These are phyloP conservation scores for Bidens hawaiensis DNA, from an alignment of 140 eudicot species.

Conservation along the genomic window DNA sequence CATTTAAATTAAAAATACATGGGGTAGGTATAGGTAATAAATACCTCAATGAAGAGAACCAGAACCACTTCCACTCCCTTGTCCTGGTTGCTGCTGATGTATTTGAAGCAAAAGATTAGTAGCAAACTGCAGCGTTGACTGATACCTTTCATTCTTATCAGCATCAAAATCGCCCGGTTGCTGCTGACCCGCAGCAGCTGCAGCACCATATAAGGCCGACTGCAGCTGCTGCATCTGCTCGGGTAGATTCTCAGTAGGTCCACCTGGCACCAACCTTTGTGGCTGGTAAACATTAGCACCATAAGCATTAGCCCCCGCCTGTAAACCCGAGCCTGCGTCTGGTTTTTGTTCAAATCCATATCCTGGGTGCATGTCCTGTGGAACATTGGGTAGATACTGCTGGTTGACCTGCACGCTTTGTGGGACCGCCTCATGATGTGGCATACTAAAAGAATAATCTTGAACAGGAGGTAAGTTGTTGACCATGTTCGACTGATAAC, in stretches of 20 bases:
- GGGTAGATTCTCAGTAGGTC: constrained; percentile 31
- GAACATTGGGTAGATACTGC: constrained; percentile 35
- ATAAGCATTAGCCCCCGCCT: constrained; percentile 32
- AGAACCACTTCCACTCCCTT: constrained; percentile 53
- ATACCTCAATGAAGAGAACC: constrained; percentile 44
- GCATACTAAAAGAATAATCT: constrained; percentile 29
- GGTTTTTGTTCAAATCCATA: too few species aligned
- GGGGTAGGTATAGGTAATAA: constrained; percentile 24
- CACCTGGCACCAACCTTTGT: constrained; percentile 25
- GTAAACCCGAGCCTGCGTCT: constrained; percentile 36
- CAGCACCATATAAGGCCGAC: constrained; percentile 43
- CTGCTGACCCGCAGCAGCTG: constrained; percentile 55
- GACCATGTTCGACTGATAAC: constrained; percentile 32
- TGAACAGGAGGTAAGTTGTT: constrained; percentile 45
- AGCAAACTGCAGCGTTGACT: constrained; percentile 79
- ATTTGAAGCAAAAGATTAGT: constrained; percentile 73
- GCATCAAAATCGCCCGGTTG: constrained; percentile 56
- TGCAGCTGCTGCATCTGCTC: constrained; percentile 51
- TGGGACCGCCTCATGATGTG: constrained; percentile 31
- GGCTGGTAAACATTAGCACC: constrained; percentile 37
- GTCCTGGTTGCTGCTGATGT: constrained; percentile 65
- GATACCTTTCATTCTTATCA: constrained; percentile 82
- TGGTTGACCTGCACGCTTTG: constrained; percentile 44
- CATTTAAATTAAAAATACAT: not conserved
- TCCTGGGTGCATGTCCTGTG: constrained; percentile 34